phyloP scores from a whole-genome alignment of 2,329 filamentous ascomycete genomes.

The Coniochaeta sp. region DNA sequence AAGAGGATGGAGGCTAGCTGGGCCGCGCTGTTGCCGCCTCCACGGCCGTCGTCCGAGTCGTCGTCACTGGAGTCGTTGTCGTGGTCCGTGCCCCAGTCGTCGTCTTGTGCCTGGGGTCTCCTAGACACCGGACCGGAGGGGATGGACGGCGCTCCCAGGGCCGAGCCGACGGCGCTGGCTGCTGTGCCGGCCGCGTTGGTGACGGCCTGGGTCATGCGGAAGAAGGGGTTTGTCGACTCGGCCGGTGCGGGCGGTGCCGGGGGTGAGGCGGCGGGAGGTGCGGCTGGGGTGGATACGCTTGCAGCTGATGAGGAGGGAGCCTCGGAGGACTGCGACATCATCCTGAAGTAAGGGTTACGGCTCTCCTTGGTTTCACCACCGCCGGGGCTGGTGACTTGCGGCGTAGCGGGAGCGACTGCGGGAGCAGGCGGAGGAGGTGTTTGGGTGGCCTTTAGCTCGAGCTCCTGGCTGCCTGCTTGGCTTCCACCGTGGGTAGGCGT shows the following conservation, averaged over 20 bases:
- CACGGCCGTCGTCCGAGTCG: slow-evolving; percentile 70
- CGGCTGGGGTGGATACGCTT: slow-evolving; percentile 27
- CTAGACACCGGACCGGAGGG: slow-evolving; percentile 46
- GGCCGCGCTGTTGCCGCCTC: slow-evolving; percentile 77
- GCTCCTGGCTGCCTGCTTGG: slow-evolving; percentile 45
- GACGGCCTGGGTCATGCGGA: slow-evolving; percentile 67
- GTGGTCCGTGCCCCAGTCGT: slow-evolving; percentile 83
- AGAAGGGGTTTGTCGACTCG: slow-evolving; percentile 92
- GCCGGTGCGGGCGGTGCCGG: slow-evolving; percentile 35
- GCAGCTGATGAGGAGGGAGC: slow-evolving; percentile 34
- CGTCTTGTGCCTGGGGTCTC: slow-evolving; percentile 41
- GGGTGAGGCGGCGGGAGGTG: slow-evolving; percentile 34
- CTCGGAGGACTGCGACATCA: slow-evolving; percentile 65
- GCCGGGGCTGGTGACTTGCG: slow-evolving; percentile 34
- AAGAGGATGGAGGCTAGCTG: slow-evolving; percentile 93
- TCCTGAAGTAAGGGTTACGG: slow-evolving; percentile 92
- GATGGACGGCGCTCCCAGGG: slow-evolving; percentile 25
- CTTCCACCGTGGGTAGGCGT: slow-evolving; percentile 48
- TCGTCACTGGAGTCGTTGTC: slow-evolving; percentile 52
- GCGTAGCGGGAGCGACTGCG: slow-evolving; percentile 38
- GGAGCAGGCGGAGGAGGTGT: slow-evolving; percentile 21
- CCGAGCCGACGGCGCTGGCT: slow-evolving; percentile 20
- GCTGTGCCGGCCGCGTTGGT: slow-evolving; percentile 11
- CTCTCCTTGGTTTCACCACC: slow-evolving; percentile 65
- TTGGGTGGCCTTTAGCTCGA: slow-evolving; percentile 43